phyloP scores from a whole-genome alignment of 2,329 filamentous ascomycete genomes.

The Pseudogymnoascus sp. region DNA sequence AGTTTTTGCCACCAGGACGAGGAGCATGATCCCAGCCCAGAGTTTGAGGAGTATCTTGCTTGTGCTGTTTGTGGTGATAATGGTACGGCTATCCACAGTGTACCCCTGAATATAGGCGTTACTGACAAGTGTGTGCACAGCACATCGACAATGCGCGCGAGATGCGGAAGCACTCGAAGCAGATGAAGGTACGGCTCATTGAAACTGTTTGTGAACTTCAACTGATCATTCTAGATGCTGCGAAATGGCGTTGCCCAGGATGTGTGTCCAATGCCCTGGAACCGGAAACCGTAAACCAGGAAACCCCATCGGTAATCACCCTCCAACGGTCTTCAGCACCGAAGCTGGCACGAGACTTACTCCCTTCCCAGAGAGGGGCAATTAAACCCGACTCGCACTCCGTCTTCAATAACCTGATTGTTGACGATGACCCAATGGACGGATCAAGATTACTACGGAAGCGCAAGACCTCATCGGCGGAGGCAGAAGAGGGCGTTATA shows the following conservation, averaged over 20 bases:
- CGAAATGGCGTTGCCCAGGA: slow-evolving; percentile 52
- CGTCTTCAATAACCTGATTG: slow-evolving; percentile 63
- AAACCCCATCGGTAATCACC: slow-evolving; percentile 14
- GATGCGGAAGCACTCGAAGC: slow-evolving; percentile 54
- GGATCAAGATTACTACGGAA: slow-evolving; percentile 72
- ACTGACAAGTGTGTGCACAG: slow-evolving; percentile 44
- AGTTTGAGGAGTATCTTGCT: slow-evolving; percentile 69
- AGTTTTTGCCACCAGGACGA: slow-evolving; percentile 79
- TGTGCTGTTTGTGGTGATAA: slow-evolving; percentile 17
- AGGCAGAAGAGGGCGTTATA: slow-evolving; percentile 43
- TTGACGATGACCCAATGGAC: slow-evolving; percentile 65
- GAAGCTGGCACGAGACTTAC: slow-evolving; percentile 60
- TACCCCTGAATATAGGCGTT: slow-evolving; percentile 13
- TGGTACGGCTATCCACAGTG: not conserved
- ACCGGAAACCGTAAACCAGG: slow-evolving; percentile 26
- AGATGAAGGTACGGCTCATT: slow-evolving; percentile 49
- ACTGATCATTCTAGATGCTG: slow-evolving; percentile 29
- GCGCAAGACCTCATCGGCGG: slow-evolving; percentile 68
- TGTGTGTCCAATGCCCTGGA: slow-evolving; percentile 40
- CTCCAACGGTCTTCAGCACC: slow-evolving; percentile 49
- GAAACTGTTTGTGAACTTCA: slow-evolving; percentile 12
- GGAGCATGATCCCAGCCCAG: slow-evolving; percentile 71
- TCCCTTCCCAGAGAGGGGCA: slow-evolving; percentile 58
- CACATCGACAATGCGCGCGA: slow-evolving; percentile 83
- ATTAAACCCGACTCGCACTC: slow-evolving; percentile 65